phyloP scores from a whole-genome alignment of 2,329 filamentous ascomycete genomes.

The Xylaria sp. region DNA sequence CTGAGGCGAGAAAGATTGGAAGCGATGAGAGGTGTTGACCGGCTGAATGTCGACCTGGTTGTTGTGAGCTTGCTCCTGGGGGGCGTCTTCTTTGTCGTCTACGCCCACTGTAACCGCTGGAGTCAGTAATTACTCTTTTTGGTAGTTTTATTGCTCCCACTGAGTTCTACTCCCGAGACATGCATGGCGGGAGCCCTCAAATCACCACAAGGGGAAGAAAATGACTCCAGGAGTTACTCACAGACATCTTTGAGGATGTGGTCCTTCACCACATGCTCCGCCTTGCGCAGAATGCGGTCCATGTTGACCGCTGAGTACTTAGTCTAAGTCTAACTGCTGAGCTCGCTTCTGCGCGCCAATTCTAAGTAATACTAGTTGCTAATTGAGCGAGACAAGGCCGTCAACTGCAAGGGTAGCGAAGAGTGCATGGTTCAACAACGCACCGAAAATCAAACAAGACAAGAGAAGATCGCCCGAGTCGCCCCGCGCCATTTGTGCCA shows the following conservation, averaged over 20 bases:
- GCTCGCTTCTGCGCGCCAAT: neutral
- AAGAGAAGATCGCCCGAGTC: neutral
- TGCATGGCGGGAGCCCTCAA: too few species aligned
- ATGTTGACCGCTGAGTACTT: constrained; percentile 39
- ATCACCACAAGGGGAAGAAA: too few species aligned
- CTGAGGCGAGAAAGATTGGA: constrained; percentile 73
- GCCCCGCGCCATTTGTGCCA: constrained; percentile 5
- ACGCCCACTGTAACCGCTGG: too few species aligned
- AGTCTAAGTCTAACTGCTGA: too few species aligned
- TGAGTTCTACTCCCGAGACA: too few species aligned
- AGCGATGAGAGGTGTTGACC: constrained; percentile 55
- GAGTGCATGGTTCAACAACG: neutral
- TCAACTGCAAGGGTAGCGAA: neutral
- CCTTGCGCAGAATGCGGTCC: constrained; percentile 51
- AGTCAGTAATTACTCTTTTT: too few species aligned
- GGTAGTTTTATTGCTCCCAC: too few species aligned
- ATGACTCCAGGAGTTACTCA: too few species aligned
- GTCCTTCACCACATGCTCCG: constrained; percentile 45
- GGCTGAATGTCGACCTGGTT: constrained; percentile 38
- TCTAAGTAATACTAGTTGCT: neutral
- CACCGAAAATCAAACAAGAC: neutral
- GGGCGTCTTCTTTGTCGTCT: constrained; percentile 41
- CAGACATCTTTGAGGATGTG: constrained; percentile 41
- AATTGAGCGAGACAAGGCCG: neutral
- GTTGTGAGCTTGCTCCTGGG: constrained; percentile 10